A percentile compares a stretch with the other conserved stretches of the same genome.
phyloP scores from a whole-genome alignment of 164 flowering plant genomes.

The Liriodendron chinense region DNA sequence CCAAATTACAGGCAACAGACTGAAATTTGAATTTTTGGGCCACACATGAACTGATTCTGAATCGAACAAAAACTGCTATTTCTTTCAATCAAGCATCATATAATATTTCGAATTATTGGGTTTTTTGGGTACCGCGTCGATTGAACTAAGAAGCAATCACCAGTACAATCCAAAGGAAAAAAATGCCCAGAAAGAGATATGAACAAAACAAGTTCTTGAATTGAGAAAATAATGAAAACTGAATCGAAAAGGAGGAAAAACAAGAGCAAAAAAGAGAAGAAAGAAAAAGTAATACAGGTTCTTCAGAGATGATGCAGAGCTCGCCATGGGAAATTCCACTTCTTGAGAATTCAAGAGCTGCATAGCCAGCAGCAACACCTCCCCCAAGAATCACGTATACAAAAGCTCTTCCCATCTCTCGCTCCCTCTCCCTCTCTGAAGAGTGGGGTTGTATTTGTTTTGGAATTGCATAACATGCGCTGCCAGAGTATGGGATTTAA shows the following conservation, averaged over 20 bases:
- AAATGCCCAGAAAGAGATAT: not conserved
- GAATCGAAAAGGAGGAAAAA: not conserved
- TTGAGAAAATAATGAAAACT: not conserved
- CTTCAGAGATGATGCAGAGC: constrained; percentile 95
- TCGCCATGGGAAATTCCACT: constrained; percentile 77
- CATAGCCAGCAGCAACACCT: constrained; percentile 97
- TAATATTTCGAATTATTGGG: not conserved
- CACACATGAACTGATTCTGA: not conserved
- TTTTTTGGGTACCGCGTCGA: not conserved
- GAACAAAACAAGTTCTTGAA: not conserved
- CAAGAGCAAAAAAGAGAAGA: not conserved
- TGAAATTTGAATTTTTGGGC: not conserved
- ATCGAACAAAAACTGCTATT: not conserved
- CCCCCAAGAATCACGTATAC: constrained; percentile 94
- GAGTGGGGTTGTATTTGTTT: not conserved
- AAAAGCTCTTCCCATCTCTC: constrained; percentile 83
- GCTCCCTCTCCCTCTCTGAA: not conserved
- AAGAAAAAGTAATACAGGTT: constrained; percentile 43
- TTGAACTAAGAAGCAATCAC: not conserved
- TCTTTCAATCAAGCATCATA: not conserved
- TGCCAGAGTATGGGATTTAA: too few relatives aligned
- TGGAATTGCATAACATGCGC: too few relatives aligned
- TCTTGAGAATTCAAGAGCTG: constrained; percentile 85
- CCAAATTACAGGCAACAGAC: not conserved
- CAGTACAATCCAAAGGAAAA: not conserved